Percentiles rank a stretch among this genome's conserved stretches.
Evolutionary conservation across 768 basidiomycete genomes (phyloP).

Genomic region (Infundibulicybe gibba): DNA sequence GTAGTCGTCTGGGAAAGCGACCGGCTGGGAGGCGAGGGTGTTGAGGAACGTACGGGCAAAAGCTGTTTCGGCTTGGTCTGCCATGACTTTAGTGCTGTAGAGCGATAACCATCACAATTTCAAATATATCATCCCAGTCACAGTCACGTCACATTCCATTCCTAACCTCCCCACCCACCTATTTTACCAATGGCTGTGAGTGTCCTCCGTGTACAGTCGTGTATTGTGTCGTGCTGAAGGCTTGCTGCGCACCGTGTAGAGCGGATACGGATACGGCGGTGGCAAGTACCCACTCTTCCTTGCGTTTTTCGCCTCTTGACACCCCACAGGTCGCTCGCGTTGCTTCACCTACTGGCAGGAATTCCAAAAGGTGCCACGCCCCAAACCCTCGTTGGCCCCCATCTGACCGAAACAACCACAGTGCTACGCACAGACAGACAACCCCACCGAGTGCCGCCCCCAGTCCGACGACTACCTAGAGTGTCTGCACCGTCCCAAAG

Average conservation of each 20-base stretch:
- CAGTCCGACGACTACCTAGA: conserved; percentile 87
- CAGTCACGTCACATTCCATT: conserved; percentile 10
- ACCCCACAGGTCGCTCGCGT: conserved; percentile 63
- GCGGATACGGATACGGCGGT: conserved; percentile 44
- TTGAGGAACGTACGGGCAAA: conserved; percentile 68
- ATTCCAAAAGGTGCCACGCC: conserved; percentile 58
- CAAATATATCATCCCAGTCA: background rate
- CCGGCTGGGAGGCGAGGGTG: conserved; percentile 61
- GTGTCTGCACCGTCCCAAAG: conserved; percentile 86
- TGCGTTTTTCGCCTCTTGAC: background rate
- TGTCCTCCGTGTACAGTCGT: background rate
- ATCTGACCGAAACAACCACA: conserved; percentile 21
- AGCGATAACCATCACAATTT: background rate
- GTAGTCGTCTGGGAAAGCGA: conserved; percentile 71
- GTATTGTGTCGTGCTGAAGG: background rate
- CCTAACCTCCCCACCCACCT: conserved; percentile 13
- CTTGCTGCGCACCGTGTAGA: conserved; percentile 22
- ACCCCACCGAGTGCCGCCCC: conserved; percentile 65
- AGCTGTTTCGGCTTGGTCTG: conserved; percentile 56
- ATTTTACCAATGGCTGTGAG: conserved; percentile 44
- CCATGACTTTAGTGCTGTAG: conserved; percentile 18
- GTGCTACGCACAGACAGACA: conserved; percentile 85
- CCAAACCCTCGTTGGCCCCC: conserved; percentile 2
- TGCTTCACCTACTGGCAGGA: conserved; percentile 95
- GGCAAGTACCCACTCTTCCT: conserved; percentile 20